These are phyloP conservation scores for Pseudogymnoascus sp. DNA, from an alignment of 2,329 filamentous ascomycete genomes.

Conservation along the genomic window DNA sequence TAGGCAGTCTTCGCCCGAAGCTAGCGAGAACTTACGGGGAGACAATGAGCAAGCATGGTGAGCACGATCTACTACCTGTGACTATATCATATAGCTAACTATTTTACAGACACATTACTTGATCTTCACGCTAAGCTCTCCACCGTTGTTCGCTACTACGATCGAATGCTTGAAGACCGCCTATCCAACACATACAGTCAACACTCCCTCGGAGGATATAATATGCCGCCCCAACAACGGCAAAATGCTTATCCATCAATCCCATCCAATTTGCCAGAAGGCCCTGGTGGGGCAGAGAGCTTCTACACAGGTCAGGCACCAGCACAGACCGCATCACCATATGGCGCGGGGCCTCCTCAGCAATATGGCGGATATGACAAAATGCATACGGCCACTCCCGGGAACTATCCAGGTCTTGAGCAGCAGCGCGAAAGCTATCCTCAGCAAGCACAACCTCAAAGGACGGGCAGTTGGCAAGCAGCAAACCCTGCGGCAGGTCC, in stretches of 20 bases:
- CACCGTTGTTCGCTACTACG: conserved; percentile 94
- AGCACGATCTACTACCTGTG: neutral
- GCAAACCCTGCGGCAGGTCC: conserved; percentile 22
- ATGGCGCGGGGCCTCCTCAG: conserved; percentile 44
- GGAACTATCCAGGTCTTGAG: conserved; percentile 22
- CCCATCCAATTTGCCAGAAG: conserved; percentile 44
- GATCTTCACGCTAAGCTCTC: conserved; percentile 93
- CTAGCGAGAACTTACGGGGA: conserved; percentile 93
- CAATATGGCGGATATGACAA: conserved; percentile 34
- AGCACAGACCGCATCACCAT: conserved; percentile 36
- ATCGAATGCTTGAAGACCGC: conserved; percentile 94
- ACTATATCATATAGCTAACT: conserved; percentile 25
- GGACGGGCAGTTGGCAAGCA: conserved; percentile 46
- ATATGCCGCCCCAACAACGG: conserved; percentile 43
- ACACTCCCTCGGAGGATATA: conserved; percentile 63
- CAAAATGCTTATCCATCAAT: conserved; percentile 67
- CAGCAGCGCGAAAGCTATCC: conserved; percentile 35
- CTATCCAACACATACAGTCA: conserved; percentile 89
- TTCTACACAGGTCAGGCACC: conserved; percentile 69
- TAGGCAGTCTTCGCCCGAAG: conserved; percentile 87
- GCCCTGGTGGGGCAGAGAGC: conserved; percentile 59
- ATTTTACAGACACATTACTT: conserved; percentile 70
- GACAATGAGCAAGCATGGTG: conserved; percentile 98
- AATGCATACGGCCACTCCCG: conserved; percentile 22
- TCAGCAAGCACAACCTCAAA: conserved; percentile 40